Evolutionary conservation across 352 stramenopile species (phyloP).

Genomic region (Peronosclerospora sorghi): DNA sequence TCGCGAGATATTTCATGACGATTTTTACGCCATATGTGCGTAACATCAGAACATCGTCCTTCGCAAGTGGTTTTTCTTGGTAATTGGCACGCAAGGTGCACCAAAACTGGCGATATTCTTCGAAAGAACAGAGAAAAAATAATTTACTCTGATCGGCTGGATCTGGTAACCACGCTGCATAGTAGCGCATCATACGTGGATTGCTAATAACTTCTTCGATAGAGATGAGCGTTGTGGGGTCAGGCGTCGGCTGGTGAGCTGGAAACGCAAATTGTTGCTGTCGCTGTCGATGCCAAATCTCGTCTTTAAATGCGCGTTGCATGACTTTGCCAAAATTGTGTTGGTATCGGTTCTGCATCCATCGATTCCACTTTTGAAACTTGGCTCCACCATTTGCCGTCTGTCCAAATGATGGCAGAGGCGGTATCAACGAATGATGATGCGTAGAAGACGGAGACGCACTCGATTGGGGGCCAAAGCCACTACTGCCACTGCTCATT

Average conservation of each 20-base stretch:
- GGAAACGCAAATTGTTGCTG: constrained; percentile 21
- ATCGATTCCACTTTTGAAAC: constrained; percentile 78
- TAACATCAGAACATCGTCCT: constrained; percentile 76
- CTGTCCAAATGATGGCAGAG: constrained; percentile 21
- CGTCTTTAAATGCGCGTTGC: constrained; percentile 52
- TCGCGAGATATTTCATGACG: constrained; percentile 73
- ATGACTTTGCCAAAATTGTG: constrained; percentile 62
- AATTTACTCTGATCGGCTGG: constrained; percentile 58
- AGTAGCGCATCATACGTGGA: constrained; percentile 73
- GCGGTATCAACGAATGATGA: constrained; percentile 17
- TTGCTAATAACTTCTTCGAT: constrained; percentile 75
- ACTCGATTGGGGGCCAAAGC: constrained; percentile 8
- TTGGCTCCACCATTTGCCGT: constrained; percentile 41
- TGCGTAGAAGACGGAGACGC: constrained; percentile 12
- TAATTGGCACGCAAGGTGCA: constrained; percentile 61
- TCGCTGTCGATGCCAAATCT: constrained; percentile 26
- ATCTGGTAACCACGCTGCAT: constrained; percentile 48
- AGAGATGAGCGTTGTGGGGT: constrained; percentile 46
- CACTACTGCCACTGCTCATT: constrained; percentile 22
- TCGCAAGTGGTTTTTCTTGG: constrained; percentile 51
- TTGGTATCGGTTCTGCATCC: constrained; percentile 64
- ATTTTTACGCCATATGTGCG: constrained; percentile 83
- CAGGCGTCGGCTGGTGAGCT: constrained; percentile 18
- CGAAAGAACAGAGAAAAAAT: constrained; percentile 72
- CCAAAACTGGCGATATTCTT: constrained; percentile 67